Base-by-base conservation (phyloP, 1,284 basidiomycete genomes). In the Chiua sp. region DNA sequence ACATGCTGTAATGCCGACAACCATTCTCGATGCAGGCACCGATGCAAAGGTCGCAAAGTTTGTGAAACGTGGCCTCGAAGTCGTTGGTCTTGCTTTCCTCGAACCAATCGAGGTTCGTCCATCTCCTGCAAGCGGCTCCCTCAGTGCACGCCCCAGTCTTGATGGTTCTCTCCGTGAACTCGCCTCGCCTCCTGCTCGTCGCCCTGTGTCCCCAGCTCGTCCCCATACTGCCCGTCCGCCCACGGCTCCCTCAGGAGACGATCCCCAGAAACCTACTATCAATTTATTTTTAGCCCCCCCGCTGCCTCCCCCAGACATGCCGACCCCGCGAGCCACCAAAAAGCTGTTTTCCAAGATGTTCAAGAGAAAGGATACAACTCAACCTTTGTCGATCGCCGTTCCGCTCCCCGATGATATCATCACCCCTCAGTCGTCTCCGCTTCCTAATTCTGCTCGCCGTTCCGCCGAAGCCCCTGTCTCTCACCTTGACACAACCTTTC, bases 1-100 rank as follows among this genome's bases (percentile, higher is more conserved):
- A 3, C 96, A 99, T 77, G 94, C 93, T 65, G 93, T 98, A 59
- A 85, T 97, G 80, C 91, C 94, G 13, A 96, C 96, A 63, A 89
- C 90, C 33, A 90, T 98, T 59, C 87, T 94, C 35, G 94, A 96
- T 70, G 94, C 94, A 0, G 96, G 95, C 4, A 99, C 97, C 0
- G 97, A 98, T 65, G 93, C 93, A 33, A 94, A 93, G 74, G 90
- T 99, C 15, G 96, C 96, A 20, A 94, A 91, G 71, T 98, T 98
- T 72, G 81, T 85, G 63, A 94, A 90, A 69, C 87, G 92, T 18
- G 91, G 92, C 0, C 79, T 94, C n/a, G 94, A 96, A 71, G 80
- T 96, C 32, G 81, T 91, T 42, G 89, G 88, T 35, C 82, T 95
- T 5, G 92, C 90, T 4, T 71, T 90, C 15, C 79, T 95, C 11